A percentile compares a stretch with the other conserved stretches of the same genome.
These are phyloP conservation scores for Chrysosporium queenslandicum DNA, from an alignment of 2,329 filamentous ascomycete species.

Conservation along the genomic window DNA sequence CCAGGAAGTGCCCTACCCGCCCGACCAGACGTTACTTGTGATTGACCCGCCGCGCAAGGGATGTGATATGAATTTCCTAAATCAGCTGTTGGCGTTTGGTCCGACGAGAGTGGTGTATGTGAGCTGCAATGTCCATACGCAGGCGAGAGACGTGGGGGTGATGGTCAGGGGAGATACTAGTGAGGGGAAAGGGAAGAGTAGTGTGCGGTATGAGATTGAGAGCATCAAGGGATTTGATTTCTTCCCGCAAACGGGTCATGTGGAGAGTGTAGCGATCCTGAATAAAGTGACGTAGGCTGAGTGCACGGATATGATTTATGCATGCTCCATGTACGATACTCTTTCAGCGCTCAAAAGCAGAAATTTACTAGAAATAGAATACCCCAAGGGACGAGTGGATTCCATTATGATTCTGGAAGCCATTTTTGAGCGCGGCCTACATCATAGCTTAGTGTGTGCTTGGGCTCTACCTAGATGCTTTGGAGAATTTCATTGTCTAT, in stretches of 20 bases:
- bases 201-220: conserved; percentile 67
- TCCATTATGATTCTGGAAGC: background rate
- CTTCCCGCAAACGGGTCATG: conserved; percentile 75
- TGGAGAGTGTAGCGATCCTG: conserved; percentile 55
- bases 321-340: background rate
- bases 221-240: conserved; percentile 91
- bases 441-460: background rate
- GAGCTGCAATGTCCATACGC: conserved; percentile 95
- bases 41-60: conserved; percentile 96
- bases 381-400: background rate
- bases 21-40: conserved; percentile 81
- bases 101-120: conserved; percentile 83
- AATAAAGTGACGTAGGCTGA: conserved; percentile 27
- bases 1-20: conserved; percentile 59
- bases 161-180: conserved; percentile 57
- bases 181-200: conserved; percentile 46
- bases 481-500: background rate
- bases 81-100: conserved; percentile 66
- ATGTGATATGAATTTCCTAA: conserved; percentile 74
- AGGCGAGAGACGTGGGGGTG: conserved; percentile 84
- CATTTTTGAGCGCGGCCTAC: background rate
- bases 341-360: background rate
- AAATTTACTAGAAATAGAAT: background rate
- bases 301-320: background rate
- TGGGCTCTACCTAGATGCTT: background rate